Base-by-base conservation (phyloP, 352 stramenopile species). In the Pythium insidiosum region DNA sequence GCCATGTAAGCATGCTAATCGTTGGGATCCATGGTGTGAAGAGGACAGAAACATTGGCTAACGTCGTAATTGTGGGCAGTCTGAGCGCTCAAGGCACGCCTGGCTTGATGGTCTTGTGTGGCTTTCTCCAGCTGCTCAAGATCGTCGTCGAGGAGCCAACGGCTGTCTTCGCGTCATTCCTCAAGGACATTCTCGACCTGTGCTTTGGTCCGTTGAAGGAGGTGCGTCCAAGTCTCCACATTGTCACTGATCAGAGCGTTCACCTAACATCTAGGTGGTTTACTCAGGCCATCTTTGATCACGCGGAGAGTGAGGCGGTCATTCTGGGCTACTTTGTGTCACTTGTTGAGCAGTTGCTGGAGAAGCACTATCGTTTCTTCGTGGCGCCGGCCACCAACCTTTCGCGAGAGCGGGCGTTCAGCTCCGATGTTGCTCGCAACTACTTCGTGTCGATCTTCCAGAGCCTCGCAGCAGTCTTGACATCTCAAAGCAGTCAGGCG, bases 281-380 rank as follows among this genome's bases (percentile, higher is more conserved):
- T n/a, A n/a, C n/a, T n/a, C 56, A 87, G 75, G 56, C 64, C 11
- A 88, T 91, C 22, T 88, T 88, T 48, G 69, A 66, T 1, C 75
- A 87, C 28, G 56, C 68, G 0, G 71, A 88, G 52, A 88, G 73
- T 29, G 73, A 88, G 43, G 70, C 71, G 0, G 56, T 86, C 26
- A 77, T 84, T 20, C 41, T 88, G 6, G 56, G 67, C 25, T 88
- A 83, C 53, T 91, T 81, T 34, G 64, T 91, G 24, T 61, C 68
- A 11, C 54, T 91, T 12, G 51, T 88, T 2, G 75, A 88, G 51
- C 73, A 87, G 43, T 51, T 91, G 19, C 47, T 91, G 9, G 73
- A 87, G 49, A 88, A 88, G 43, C 78, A 88, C 29, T 91, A 82
- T 51, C 70, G 78, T 20, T 88, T 84, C 44, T 91, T 91, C 47